Evolutionary conservation across 78 protist genomes (phyloP), one percentile per base, ranked within the genome.

Genomic region (Tieghemostelium lacteum): DNA sequence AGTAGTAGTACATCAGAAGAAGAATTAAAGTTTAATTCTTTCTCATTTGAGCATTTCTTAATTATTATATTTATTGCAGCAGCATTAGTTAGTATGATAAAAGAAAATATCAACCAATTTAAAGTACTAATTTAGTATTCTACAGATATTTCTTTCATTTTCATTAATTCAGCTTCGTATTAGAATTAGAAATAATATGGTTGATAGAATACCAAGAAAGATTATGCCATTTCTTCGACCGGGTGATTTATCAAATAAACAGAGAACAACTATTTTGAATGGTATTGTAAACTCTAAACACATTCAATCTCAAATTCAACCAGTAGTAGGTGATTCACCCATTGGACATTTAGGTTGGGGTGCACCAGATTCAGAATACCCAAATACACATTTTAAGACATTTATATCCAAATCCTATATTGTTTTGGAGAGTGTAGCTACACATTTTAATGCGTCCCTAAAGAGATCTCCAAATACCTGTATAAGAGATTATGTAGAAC

Each of bases 281-380:
- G 93, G 75, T 39, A 45, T 88, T 12, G 93, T 77, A n/a, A 88
- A 40, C 50, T 88, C 93, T 5, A 77, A 88, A 61, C 88, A 75
- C 29, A 75, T 71, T 24, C 80, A 64, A 26, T 28, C 61, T 3
- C 70, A 75, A 69, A 75, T 69, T 31, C 50, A 88, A 49, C 85
- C 86, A 31, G 33, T 71, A 28, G 42, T 45, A 20, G 93, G 75
- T 34, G 52, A 69, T 49, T 64, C 65, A 24, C 64, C 52, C 0
- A 75, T 88, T 28, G 77, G 87, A 54, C 93, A 88, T 77, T 77
- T 88, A 54, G 95, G 95, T 24, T 91, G 87, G 87, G 95, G 95
- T 20, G 20, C 75, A 26, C 77, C 89, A 8, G 69, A 42, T 26
- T 55, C 86, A 29, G 94, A 78, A n/a, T 75, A 77, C 34, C 17